Conservation (phyloP, 2,329 filamentous ascomycete species). For the Tolypocladium pustulatum region DNA sequence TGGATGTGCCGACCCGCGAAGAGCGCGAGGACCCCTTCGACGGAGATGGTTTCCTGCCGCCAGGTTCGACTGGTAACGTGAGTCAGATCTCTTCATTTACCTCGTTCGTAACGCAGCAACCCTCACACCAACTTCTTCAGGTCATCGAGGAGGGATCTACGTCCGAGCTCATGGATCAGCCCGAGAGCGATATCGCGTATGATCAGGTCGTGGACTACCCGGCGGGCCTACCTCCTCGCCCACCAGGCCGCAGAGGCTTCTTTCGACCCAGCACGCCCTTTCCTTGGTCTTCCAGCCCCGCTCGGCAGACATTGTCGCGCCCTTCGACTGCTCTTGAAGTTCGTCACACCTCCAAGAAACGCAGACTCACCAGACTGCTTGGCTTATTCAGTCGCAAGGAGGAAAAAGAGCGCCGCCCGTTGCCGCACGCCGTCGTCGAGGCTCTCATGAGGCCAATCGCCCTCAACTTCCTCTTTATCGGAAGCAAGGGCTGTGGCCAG, state of each 20-base stretch:
- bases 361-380: slow-evolving; percentile 4
- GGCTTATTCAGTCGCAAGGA: slow-evolving; percentile 15
- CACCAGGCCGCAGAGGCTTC: slow-evolving; percentile 13
- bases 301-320: neutral
- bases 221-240: neutral
- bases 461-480: slow-evolving; percentile 26
- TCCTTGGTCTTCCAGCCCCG: slow-evolving; percentile 10
- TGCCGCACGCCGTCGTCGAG: neutral
- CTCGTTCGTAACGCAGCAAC: neutral
- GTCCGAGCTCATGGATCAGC: neutral
- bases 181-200: neutral
- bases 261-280: slow-evolving; percentile 15
- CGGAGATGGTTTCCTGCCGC: slow-evolving; percentile 19
- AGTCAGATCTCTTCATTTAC: neutral
- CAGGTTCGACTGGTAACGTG: slow-evolving; percentile 1
- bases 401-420: slow-evolving; percentile 5
- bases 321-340: slow-evolving; percentile 7
- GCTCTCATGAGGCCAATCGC: slow-evolving; percentile 11
- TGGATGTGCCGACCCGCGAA: slow-evolving; percentile 21
- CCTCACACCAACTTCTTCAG: neutral
- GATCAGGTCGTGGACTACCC: slow-evolving; percentile 10
- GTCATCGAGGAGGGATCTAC: neutral
- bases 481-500: slow-evolving; percentile 19
- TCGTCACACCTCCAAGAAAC: slow-evolving; percentile 3
- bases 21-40: slow-evolving; percentile 25